A percentile compares a stretch with the other conserved stretches of the same genome.
Evolutionary conservation across 2,329 filamentous ascomycete species (phyloP).

Genomic region (Aspergillus arachidicola): DNA sequence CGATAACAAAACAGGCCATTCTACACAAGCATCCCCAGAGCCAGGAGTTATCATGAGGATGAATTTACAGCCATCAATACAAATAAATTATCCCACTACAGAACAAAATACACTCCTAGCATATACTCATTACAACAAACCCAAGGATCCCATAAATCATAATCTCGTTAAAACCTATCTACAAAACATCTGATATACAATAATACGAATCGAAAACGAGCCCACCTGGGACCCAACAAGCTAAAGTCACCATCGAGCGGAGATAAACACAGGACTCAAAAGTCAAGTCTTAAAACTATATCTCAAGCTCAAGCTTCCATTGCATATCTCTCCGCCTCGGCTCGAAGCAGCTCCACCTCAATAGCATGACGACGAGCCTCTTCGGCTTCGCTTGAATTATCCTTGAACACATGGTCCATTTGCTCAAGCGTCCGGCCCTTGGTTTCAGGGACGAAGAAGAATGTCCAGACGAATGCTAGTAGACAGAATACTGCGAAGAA

Average conservation of each 20-base stretch:
- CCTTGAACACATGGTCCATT: slow-evolving; percentile 53
- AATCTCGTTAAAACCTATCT: neutral
- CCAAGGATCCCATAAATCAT: neutral
- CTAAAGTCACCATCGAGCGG: neutral
- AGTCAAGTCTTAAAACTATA: rapidly evolving
- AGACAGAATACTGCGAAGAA: slow-evolving; percentile 62
- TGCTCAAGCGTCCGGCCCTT: slow-evolving; percentile 59
- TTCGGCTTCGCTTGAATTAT: slow-evolving; percentile 38
- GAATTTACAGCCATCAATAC: too few species aligned
- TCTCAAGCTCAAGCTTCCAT: neutral
- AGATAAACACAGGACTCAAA: neutral
- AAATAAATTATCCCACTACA: too few species aligned
- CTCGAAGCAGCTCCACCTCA: slow-evolving; percentile 32
- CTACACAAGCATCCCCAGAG: too few species aligned
- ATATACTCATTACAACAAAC: neutral
- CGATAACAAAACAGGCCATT: too few species aligned
- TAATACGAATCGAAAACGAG: neutral
- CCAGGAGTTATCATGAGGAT: too few species aligned
- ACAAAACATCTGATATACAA: neutral
- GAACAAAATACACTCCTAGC: too few species aligned
- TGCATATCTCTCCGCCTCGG: neutral
- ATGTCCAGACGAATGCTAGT: slow-evolving; percentile 55
- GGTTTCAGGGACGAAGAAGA: slow-evolving; percentile 60
- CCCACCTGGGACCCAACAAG: neutral
- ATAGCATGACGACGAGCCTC: slow-evolving; percentile 33